Conservation (phyloP, 2,329 filamentous ascomycete genomes). For the Aspergillus sp. region DNA sequence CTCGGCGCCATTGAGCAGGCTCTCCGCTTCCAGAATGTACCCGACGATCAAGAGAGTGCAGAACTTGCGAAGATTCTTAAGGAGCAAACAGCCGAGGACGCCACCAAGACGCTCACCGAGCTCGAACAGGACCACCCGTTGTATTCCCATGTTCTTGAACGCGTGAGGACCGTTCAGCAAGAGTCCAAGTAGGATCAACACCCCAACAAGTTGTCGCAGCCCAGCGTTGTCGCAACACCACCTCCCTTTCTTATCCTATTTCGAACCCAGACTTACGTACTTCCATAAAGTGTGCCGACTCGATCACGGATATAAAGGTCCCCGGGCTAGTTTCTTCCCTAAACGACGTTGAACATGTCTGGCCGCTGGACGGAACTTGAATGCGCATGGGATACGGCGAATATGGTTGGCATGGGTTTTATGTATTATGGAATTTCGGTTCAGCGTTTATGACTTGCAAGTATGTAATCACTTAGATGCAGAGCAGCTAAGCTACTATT, state of each 20-base stretch:
- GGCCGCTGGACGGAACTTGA: conserved; percentile 27
- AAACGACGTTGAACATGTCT: conserved; percentile 21
- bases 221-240: conserved; percentile 1
- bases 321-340: conserved; percentile 15
- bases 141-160: conserved; percentile 69
- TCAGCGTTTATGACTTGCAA: conserved; percentile 21
- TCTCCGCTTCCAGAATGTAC: conserved; percentile 91
- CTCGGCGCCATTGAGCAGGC: conserved; percentile 86
- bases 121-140: conserved; percentile 75
- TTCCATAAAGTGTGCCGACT: conserved; percentile 25
- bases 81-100: conserved; percentile 68
- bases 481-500: conserved; percentile 14
- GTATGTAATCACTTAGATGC: conserved; percentile 20
- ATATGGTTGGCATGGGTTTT: conserved; percentile 29
- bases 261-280: conserved; percentile 17
- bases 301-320: conserved; percentile 29
- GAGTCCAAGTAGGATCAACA: conserved; percentile 37
- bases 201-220: conserved; percentile 9
- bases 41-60: conserved; percentile 84
- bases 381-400: conserved; percentile 33
- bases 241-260: background rate
- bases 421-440: conserved; percentile 22
- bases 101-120: conserved; percentile 78
- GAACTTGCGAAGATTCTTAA: conserved; percentile 86
- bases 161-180: conserved; percentile 79